Percentiles rank a stretch among this genome's conserved stretches.
phyloP scores from a whole-genome alignment of 257 asterid species.

The Scutellaria baicalensis region DNA sequence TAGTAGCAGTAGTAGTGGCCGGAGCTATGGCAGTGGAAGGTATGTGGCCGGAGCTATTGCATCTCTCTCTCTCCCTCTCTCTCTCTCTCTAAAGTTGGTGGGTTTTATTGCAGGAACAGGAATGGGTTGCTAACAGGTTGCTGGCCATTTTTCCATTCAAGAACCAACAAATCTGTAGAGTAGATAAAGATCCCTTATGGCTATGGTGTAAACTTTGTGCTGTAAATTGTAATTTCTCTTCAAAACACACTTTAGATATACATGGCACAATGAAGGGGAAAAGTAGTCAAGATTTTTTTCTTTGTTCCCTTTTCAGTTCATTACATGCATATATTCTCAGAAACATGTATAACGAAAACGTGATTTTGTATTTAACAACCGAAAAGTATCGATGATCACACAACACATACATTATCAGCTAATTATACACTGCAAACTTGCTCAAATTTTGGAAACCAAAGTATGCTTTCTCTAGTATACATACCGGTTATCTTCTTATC shows the following conservation, averaged over 20 bases:
- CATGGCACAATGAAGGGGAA: background rate
- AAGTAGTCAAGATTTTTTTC: background rate
- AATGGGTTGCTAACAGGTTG: constrained; percentile 26
- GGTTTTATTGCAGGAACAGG: constrained; percentile 39
- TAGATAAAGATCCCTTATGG: background rate
- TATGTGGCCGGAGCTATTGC: no score
- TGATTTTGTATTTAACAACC: background rate
- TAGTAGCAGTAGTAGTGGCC: constrained; percentile 43
- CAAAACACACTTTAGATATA: background rate
- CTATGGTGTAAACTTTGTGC: background rate
- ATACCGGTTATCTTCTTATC: constrained; percentile 49
- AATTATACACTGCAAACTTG: background rate
- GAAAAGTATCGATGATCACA: background rate
- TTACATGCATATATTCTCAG: background rate
- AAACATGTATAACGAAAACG: background rate
- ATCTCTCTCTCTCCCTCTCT: no score
- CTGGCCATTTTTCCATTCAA: constrained; percentile 34
- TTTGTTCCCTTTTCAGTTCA: background rate
- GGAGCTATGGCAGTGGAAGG: constrained; percentile 25
- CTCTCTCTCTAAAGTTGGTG: no score
- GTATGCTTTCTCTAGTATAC: background rate
- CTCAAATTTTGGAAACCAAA: background rate
- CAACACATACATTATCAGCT: background rate
- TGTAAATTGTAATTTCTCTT: background rate
- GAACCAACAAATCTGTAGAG: constrained; percentile 24